phyloP scores from a whole-genome alignment of 352 stramenopile genomes.

The Halophytophthora batemanensis region DNA sequence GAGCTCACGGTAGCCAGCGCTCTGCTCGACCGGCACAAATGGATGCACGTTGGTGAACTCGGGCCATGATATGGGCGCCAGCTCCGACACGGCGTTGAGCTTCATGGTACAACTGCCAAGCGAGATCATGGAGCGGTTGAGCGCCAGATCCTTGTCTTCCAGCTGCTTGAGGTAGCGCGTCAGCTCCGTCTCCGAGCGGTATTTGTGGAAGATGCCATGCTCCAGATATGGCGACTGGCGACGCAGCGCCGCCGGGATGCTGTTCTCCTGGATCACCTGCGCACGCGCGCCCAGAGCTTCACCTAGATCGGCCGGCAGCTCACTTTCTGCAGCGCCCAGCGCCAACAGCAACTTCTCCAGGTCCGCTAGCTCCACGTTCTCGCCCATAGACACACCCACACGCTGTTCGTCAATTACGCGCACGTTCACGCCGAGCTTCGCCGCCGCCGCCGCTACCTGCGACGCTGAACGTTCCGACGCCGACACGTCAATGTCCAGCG shows the following conservation, averaged over 20 bases:
- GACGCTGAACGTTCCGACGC: conserved; percentile 72
- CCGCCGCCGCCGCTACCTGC: conserved; percentile 69
- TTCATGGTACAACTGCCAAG: conserved; percentile 99
- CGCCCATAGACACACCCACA: conserved; percentile 97
- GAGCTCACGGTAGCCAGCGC: conserved; percentile 95
- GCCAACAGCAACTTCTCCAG: conserved; percentile 83
- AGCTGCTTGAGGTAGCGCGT: conserved; percentile 98
- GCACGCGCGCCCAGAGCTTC: conserved; percentile 56
- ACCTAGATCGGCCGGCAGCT: conserved; percentile 23
- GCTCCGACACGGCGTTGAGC: conserved; percentile 97
- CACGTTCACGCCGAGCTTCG: conserved; percentile 81
- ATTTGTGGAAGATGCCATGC: conserved; percentile 96
- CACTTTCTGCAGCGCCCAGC: conserved; percentile 54
- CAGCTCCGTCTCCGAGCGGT: conserved; percentile 95
- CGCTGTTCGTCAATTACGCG: conserved; percentile 74
- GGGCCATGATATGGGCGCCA: conserved; percentile 96
- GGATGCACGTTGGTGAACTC: conserved; percentile 98
- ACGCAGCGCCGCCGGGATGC: conserved; percentile 57
- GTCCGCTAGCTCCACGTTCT: conserved; percentile 93
- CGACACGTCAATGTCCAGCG: conserved; percentile 91
- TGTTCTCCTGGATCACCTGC: conserved; percentile 49
- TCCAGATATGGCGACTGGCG: conserved; percentile 85
- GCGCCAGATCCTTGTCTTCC: conserved; percentile 97
- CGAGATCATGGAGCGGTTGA: conserved; percentile 99
- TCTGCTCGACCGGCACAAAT: conserved; percentile 95